These are phyloP conservation scores for Solanum arcanum DNA, from an alignment of 257 asterid species.

Conservation along the genomic window DNA sequence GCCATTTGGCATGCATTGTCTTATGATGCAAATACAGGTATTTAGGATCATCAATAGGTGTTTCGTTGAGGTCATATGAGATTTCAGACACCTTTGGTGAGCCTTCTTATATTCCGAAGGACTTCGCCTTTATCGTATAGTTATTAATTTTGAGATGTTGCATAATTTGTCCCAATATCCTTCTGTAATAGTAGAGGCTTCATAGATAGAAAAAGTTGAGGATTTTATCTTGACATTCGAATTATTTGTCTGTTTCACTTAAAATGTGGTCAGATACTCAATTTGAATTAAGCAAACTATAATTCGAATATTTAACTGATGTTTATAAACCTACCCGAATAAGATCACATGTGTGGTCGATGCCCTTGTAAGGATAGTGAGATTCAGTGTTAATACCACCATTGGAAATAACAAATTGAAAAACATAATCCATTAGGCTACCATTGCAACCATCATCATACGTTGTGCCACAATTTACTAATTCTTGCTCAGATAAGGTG, in stretches of 20 bases:
- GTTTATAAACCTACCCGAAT: background rate
- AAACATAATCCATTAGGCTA: constrained; percentile 13
- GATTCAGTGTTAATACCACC: background rate
- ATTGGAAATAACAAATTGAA: background rate
- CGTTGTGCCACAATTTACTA: constrained; percentile 3
- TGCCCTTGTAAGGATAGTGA: background rate
- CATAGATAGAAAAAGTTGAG: no score
- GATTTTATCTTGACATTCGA: no score
- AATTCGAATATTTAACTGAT: background rate
- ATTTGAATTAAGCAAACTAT: background rate
- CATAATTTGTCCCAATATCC: no score
- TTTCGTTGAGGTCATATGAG: no score
- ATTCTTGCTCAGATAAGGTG: constrained; percentile 3
- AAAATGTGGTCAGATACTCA: background rate
- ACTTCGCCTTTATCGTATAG: no score
- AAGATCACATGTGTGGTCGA: background rate
- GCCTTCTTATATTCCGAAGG: no score
- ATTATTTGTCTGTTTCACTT: background rate
- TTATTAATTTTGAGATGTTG: no score
- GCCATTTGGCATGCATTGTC: no score
- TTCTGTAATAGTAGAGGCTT: no score
- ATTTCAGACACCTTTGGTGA: no score
- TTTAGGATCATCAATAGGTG: no score
- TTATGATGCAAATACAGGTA: no score
- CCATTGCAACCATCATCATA: constrained; percentile 7